Conservation (phyloP, 257 asterid genomes). For the Fraxinus pennsylvanica region DNA sequence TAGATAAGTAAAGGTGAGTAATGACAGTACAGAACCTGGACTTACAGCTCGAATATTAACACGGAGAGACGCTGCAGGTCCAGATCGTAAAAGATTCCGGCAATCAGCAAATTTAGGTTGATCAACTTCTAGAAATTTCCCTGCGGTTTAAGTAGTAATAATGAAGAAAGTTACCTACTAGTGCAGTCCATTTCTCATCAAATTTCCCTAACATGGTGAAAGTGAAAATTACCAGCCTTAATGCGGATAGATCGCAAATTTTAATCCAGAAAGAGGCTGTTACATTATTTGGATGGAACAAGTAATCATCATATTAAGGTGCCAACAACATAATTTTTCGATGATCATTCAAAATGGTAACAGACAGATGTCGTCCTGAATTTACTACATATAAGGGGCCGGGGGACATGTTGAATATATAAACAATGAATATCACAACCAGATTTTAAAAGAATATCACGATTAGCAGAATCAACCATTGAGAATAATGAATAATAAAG, state of each 20-base stretch:
- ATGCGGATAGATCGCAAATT: too few species aligned
- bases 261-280: too few species aligned
- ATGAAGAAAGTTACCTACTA: neutral
- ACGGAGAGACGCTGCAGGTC: conserved; percentile 95
- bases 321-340: too few species aligned
- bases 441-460: neutral
- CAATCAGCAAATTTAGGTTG: conserved; percentile 72
- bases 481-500: neutral
- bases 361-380: too few species aligned
- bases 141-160: conserved; percentile 35
- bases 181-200: neutral
- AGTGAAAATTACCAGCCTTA: too few species aligned
- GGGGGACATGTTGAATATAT: too few species aligned
- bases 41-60: conserved; percentile 96
- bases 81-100: conserved; percentile 80
- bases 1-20: neutral
- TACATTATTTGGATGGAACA: too few species aligned
- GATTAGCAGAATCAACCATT: conserved; percentile 1
- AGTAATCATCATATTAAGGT: too few species aligned
- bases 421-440: neutral
- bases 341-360: too few species aligned
- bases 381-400: too few species aligned
- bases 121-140: conserved; percentile 62
- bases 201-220: too few species aligned
- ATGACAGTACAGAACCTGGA: conserved; percentile 17